Evolutionary conservation across 129 eudicot genomes (phyloP), one percentile per base, ranked within the genome.

Genomic region (Ambrosia trifida): DNA sequence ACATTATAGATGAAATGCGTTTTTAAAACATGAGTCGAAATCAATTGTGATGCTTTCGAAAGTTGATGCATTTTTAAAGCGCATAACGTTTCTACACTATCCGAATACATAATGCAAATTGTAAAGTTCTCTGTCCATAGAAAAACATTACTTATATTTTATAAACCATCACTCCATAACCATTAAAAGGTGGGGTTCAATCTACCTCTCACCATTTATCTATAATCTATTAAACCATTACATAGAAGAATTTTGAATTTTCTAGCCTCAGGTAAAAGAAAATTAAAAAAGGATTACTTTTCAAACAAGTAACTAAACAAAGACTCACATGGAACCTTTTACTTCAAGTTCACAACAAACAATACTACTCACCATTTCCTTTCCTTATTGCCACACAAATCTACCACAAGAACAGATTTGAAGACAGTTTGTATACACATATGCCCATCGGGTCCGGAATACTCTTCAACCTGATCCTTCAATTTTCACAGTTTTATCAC

Each of bases 401-500:
- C 81, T 31, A 74, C 74, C 68, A 40, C 57, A 74, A 70, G 59
- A 66, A 76, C 75, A 72, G 50, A 70, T 69, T 40, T 56, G 40
- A 76, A 66, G 79, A 72, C 24, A 54, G 81, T 41, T 59, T 38
- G 54, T 86, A 72, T 75, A 77, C 70, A 80, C 40, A 53, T 4
- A 58, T 60, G 45, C 77, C 86, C 72, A 70, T 51, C 47, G 16
- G 66, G 75, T 36, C 62, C 9, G 9, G 38, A 66, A 64, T 54
- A 46, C 41, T 74, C 64, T 74, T 60, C 68, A 38, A 49, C 18
- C 77, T 43, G 30, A 69, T 31, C 66, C 59, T 38, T 7, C 28
- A 19, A 9, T 67, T 51, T 24, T 68, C 59, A 79, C n/a, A 88
- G 83, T 82, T 94, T 95, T 95, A 54, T 95, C 96, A 11, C 78